A percentile compares a stretch with the other conserved stretches of the same genome.
Evolutionary conservation across 2,329 filamentous ascomycete species (phyloP).

Genomic region (Talaromyces rugulosus): DNA sequence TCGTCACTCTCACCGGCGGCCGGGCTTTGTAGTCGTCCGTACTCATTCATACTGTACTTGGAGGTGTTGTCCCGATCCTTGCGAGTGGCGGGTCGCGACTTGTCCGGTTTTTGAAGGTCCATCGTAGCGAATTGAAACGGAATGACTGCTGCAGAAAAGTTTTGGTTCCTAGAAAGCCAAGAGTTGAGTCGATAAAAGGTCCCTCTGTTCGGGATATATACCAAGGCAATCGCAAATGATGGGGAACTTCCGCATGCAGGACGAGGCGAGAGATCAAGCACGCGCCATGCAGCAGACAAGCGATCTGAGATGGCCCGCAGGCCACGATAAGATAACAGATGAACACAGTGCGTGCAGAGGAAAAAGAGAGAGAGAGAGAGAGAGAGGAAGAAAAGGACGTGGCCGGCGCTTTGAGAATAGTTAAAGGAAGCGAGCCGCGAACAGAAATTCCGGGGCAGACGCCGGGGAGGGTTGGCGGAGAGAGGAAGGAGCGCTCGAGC

Average conservation of each 20-base stretch:
- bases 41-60: constrained; percentile 32
- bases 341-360: background rate
- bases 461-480: background rate
- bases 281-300: constrained; percentile 10
- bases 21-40: constrained; percentile 27
- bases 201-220: background rate
- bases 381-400: background rate
- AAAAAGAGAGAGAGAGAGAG: background rate
- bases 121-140: constrained; percentile 19
- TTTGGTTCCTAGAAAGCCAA: background rate
- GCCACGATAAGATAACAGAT: background rate
- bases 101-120: constrained; percentile 40
- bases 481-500: background rate
- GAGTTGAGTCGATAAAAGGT: background rate
- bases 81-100: constrained; percentile 29
- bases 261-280: constrained; percentile 6
- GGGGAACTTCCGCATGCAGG: constrained; percentile 10
- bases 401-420: background rate
- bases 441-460: constrained; percentile 3
- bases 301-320: constrained; percentile 9
- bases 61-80: constrained; percentile 32
- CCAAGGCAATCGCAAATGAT: background rate
- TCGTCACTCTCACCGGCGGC: constrained; percentile 35
- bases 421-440: constrained; percentile 4
- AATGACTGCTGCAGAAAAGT: background rate